Conservation (phyloP, 2,329 filamentous ascomycete species). For the Penicillium sp. region DNA sequence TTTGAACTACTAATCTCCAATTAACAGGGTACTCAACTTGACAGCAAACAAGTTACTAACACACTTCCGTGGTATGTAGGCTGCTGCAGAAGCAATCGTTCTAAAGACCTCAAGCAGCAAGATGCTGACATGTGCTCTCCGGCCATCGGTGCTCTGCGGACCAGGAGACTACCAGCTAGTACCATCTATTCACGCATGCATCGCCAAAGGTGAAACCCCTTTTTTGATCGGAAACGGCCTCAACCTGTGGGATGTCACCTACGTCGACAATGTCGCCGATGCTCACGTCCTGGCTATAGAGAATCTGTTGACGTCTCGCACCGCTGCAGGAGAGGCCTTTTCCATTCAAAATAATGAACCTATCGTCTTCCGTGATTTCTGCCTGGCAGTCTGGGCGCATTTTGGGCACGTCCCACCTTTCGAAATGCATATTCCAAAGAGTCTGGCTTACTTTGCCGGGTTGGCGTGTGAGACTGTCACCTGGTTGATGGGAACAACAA, state of each 20-base stretch:
- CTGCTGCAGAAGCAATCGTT: conserved; percentile 43
- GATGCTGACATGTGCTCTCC: conserved; percentile 42
- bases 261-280: conserved; percentile 45
- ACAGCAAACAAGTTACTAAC: not conserved
- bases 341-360: conserved; percentile 49
- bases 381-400: conserved; percentile 43
- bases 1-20: conserved; percentile 10
- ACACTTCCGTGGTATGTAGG: conserved; percentile 21
- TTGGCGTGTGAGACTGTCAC: conserved; percentile 47
- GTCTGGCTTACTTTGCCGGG: conserved; percentile 50
- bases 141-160: conserved; percentile 45
- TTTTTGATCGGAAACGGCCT: conserved; percentile 42
- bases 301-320: conserved; percentile 40
- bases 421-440: conserved; percentile 48
- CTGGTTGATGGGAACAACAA: conserved; percentile 46
- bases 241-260: conserved; percentile 46
- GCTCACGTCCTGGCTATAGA: conserved; percentile 46
- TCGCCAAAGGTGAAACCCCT: conserved; percentile 42
- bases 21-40: not conserved
- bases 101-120: conserved; percentile 34
- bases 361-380: conserved; percentile 45
- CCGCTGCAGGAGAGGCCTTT: conserved; percentile 45
- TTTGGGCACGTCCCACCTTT: conserved; percentile 52
- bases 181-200: conserved; percentile 45
- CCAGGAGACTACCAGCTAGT: conserved; percentile 44